Conservation (phyloP, 176 grass and related monocot species). For the Oryza coarctata region DNA sequence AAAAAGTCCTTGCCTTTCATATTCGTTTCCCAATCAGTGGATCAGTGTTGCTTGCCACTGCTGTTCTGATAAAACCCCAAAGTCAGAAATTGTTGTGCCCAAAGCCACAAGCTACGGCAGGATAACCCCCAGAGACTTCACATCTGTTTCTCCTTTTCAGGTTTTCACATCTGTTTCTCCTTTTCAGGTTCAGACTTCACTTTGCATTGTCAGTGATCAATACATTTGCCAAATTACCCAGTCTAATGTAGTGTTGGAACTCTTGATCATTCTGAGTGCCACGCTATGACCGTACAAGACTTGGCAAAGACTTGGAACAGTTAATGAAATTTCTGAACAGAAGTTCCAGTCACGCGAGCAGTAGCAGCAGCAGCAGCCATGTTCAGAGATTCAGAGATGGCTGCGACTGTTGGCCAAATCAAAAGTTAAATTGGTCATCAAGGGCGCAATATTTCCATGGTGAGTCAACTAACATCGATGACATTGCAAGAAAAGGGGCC, state of each 20-base stretch:
- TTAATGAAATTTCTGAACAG: not conserved
- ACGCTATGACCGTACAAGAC: not conserved
- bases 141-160: not conserved
- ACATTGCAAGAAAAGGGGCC: not conserved
- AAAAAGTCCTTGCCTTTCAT: not conserved
- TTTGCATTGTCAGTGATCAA: not conserved
- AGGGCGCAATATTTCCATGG: not conserved
- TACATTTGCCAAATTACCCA: not conserved
- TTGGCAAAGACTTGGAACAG: not conserved
- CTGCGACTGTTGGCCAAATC: not conserved
- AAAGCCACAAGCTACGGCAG: not conserved
- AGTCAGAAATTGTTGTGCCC: constrained; percentile 9
- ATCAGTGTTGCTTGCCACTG: not conserved
- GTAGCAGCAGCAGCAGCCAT: not conserved
- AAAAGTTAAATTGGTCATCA: not conserved
- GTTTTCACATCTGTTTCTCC: not conserved
- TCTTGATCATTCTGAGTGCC: no score
- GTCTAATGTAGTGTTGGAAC: not conserved
- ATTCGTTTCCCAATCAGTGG: not conserved
- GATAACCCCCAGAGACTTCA: not conserved
- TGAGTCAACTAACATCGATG: constrained; percentile 14
- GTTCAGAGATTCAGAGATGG: constrained; percentile 17
- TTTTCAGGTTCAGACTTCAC: not conserved
- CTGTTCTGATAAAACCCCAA: not conserved
- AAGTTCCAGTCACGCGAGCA: not conserved